Evolutionary conservation across 1,284 basidiomycete genomes (phyloP).

Genomic region (Sanghuangporus sanghuang): DNA sequence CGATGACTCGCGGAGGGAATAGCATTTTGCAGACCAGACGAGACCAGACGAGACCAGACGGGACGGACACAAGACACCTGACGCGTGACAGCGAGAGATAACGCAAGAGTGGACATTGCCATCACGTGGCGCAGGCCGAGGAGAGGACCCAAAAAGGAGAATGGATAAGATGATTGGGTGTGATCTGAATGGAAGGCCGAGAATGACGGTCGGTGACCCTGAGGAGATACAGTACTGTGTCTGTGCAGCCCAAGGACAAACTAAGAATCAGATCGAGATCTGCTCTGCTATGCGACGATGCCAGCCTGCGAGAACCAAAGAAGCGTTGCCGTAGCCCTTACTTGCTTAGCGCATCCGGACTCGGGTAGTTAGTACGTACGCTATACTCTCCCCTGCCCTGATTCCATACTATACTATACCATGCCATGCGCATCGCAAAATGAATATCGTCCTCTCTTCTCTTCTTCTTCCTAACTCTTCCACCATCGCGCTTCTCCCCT

Average conservation of each 20-base stretch:
- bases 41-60: no score
- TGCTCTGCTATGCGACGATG: not conserved
- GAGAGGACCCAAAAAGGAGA: not conserved
- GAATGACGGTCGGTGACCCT: constrained; percentile 2
- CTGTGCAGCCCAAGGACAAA: not conserved
- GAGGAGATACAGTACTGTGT: not conserved
- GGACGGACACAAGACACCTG: not conserved
- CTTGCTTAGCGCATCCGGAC: not conserved
- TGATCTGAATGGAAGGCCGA: not conserved
- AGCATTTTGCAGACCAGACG: not conserved
- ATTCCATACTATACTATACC: not conserved
- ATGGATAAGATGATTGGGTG: not conserved
- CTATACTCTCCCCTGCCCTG: not conserved
- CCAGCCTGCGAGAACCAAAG: not conserved
- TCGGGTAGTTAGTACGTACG: not conserved
- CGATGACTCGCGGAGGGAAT: not conserved
- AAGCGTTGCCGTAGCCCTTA: not conserved
- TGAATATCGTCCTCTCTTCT: not conserved
- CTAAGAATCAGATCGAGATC: not conserved
- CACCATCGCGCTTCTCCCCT: not conserved
- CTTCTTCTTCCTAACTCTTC: constrained; percentile 13
- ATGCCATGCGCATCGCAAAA: not conserved
- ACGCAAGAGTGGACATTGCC: not conserved
- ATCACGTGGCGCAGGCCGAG: not conserved
- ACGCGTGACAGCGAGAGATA: not conserved